Percentiles rank a stretch among this genome's conserved stretches.
Conservation (phyloP, 768 basidiomycete species). For the Tylopilus plumbeoviolaceoides region DNA sequence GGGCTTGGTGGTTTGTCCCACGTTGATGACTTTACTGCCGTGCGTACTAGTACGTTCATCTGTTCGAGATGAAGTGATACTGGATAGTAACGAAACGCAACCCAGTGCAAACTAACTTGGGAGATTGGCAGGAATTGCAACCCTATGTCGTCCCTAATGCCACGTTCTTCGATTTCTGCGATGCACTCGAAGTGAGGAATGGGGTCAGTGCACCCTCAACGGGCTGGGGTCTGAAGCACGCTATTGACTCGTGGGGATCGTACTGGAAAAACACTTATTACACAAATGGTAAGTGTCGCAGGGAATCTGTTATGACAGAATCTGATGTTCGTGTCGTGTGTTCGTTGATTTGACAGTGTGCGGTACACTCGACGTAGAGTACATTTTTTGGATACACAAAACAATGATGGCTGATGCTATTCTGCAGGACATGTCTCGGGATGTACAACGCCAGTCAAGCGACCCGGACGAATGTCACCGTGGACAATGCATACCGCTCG, state of each 20-base stretch:
- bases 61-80: slow-evolving; percentile 5
- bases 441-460: slow-evolving; percentile 24
- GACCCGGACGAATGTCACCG: slow-evolving; percentile 47
- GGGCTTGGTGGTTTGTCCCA: too few species aligned
- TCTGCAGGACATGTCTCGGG: slow-evolving; percentile 25
- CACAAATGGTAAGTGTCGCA: too few species aligned
- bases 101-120: neutral
- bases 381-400: too few species aligned
- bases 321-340: too few species aligned
- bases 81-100: slow-evolving; percentile 37
- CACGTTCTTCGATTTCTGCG: slow-evolving; percentile 38
- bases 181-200: slow-evolving; percentile 37
- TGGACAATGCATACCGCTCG: slow-evolving; percentile 56
- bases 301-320: too few species aligned
- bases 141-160: slow-evolving; percentile 41
- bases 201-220: slow-evolving; percentile 38
- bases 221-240: slow-evolving; percentile 59
- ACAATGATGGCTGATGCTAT: slow-evolving; percentile 23
- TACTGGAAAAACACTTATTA: neutral
- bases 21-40: too few species aligned
- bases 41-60: too few species aligned
- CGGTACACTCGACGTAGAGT: too few species aligned
- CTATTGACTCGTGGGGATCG: slow-evolving; percentile 30
- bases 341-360: too few species aligned
- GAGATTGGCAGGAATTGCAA: slow-evolving; percentile 21